Percentiles rank a stretch among this genome's conserved stretches.
Evolutionary conservation across 768 basidiomycete species (phyloP).

Genomic region (Tylopilus balloui): DNA sequence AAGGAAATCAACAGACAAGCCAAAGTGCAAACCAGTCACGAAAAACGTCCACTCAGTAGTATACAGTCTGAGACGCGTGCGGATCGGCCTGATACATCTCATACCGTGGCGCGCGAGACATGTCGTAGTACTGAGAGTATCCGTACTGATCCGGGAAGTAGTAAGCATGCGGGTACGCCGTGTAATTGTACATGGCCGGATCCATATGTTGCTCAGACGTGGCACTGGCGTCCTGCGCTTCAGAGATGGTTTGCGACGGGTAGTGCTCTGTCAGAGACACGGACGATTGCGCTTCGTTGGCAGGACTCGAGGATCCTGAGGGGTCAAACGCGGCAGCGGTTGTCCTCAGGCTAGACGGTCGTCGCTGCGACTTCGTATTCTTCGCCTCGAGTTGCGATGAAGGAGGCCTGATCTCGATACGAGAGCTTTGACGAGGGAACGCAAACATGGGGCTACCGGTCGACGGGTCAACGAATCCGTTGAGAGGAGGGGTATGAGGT

Average conservation of each 20-base stretch:
- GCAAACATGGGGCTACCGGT: conserved; percentile 71
- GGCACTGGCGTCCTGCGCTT: conserved; percentile 10
- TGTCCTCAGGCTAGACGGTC: conserved; percentile 45
- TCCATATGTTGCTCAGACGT: conserved; percentile 29
- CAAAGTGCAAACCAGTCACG: background rate
- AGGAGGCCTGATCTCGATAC: conserved; percentile 74
- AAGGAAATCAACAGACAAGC: conserved; percentile 1
- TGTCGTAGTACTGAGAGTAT: conserved; percentile 66
- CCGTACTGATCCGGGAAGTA: conserved; percentile 69
- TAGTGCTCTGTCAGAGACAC: conserved; percentile 14
- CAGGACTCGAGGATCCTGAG: conserved; percentile 29
- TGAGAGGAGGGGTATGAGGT: conserved; percentile 57
- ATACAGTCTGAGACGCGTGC: conserved; percentile 47
- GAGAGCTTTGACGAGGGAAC: conserved; percentile 65
- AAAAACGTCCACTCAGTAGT: conserved; percentile 45
- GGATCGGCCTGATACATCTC: conserved; percentile 60
- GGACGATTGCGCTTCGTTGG: conserved; percentile 12
- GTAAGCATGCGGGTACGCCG: conserved; percentile 55
- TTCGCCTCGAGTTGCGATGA: conserved; percentile 26
- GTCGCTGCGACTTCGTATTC: conserved; percentile 23
- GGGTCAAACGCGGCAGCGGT: conserved; percentile 51
- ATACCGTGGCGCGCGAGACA: conserved; percentile 61
- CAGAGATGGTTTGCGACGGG: conserved; percentile 5
- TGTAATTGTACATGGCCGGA: conserved; percentile 47
- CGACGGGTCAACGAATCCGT: conserved; percentile 60